phyloP scores from a whole-genome alignment of 768 basidiomycete species.

The Cystobasidium onofrii region DNA sequence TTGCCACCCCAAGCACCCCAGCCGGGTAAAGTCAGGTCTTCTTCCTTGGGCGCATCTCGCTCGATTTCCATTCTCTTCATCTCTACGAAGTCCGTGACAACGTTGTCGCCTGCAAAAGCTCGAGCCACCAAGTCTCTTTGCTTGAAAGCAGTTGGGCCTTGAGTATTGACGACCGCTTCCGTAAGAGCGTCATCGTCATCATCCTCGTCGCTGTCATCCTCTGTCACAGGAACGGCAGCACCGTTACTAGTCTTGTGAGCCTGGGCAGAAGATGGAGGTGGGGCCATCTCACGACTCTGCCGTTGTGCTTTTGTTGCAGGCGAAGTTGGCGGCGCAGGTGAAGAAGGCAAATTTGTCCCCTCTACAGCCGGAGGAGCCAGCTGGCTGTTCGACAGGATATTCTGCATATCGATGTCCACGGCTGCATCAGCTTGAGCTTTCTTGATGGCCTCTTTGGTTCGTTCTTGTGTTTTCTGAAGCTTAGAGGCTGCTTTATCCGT shows the following conservation, averaged over 20 bases:
- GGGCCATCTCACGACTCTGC: slow-evolving; percentile 39
- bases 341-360: neutral
- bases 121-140: slow-evolving; percentile 86
- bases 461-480: slow-evolving; percentile 48
- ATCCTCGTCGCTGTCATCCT: slow-evolving; percentile 63
- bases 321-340: neutral
- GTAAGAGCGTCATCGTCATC: slow-evolving; percentile 43
- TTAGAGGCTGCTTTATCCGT: slow-evolving; percentile 37
- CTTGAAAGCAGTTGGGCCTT: slow-evolving; percentile 60
- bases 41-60: slow-evolving; percentile 73
- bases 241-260: slow-evolving; percentile 38
- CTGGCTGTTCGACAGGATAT: neutral
- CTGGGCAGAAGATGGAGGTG: slow-evolving; percentile 34
- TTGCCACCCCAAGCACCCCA: slow-evolving; percentile 94
- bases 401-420: slow-evolving; percentile 25
- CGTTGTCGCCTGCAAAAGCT: slow-evolving; percentile 95
- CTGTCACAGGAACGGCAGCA: slow-evolving; percentile 51
- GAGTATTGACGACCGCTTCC: slow-evolving; percentile 3
- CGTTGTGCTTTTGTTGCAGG: slow-evolving; percentile 42
- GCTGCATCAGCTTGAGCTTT: slow-evolving; percentile 50
- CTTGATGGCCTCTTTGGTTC: slow-evolving; percentile 66
- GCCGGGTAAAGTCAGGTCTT: slow-evolving; percentile 84
- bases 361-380: neutral
- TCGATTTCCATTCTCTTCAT: slow-evolving; percentile 74
- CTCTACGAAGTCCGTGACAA: slow-evolving; percentile 79